A percentile compares a stretch with the other conserved stretches of the same genome.
phyloP scores from a whole-genome alignment of 257 asterid species.

The Vinca minor region DNA sequence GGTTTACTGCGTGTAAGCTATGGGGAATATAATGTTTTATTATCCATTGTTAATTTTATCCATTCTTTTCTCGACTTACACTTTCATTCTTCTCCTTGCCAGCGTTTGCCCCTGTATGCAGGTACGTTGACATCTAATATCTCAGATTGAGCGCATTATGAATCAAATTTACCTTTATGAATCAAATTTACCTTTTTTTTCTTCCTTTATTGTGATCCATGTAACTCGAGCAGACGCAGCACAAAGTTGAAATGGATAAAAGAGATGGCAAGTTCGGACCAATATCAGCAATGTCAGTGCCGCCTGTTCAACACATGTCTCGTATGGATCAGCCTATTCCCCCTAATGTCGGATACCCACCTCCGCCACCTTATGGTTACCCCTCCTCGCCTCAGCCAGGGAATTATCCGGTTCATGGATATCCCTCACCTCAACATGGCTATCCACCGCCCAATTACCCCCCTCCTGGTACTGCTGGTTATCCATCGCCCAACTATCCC shows the following conservation, averaged over 20 bases:
- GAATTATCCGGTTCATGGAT: conserved; percentile 4
- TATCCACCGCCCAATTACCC: no score
- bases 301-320: conserved; percentile 34
- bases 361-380: conserved; percentile 17
- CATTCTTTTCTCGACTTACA: background rate
- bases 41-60: background rate
- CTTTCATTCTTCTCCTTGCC: conserved; percentile 11
- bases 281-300: conserved; percentile 24
- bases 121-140: conserved; percentile 19
- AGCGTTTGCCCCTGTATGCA: conserved; percentile 51
- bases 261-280: conserved; percentile 32
- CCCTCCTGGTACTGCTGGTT: no score
- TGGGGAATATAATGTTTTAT: background rate
- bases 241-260: conserved; percentile 37
- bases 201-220: no score
- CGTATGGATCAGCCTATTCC: conserved; percentile 27
- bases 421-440: conserved; percentile 9
- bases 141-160: no score
- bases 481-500: conserved; percentile 20
- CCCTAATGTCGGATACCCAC: conserved; percentile 25
- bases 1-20: conserved; percentile 26
- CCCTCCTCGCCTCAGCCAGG: conserved; percentile 15
- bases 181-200: no score
- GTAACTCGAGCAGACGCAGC: conserved; percentile 34
- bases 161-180: no score